Percentiles rank a stretch among this genome's conserved stretches.
These are phyloP conservation scores for Drechslerella coelobrocha DNA, from an alignment of 2,329 filamentous ascomycete genomes.

Conservation along the genomic window DNA sequence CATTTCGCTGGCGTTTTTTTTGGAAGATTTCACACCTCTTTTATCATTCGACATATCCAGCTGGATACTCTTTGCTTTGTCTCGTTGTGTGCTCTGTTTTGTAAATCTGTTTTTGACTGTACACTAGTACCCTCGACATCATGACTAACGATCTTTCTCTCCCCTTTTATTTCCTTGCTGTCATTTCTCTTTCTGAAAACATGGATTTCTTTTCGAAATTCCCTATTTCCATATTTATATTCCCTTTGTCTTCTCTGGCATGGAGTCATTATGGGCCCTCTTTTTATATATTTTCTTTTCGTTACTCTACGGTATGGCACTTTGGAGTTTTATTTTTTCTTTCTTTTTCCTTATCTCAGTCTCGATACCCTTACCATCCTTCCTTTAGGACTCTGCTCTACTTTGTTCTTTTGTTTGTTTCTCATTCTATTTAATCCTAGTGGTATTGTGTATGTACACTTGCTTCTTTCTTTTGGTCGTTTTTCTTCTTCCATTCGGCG, in stretches of 20 bases:
- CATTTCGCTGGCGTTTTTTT: conserved; percentile 50
- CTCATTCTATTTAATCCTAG: conserved; percentile 14
- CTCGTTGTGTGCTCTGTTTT: conserved; percentile 1
- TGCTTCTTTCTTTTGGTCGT: conserved; percentile 14
- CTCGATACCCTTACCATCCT: conserved; percentile 47
- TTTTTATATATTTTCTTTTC: conserved; percentile 10
- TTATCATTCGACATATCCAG: neutral
- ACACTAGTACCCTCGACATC: conserved; percentile 40
- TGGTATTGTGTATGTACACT: conserved; percentile 45
- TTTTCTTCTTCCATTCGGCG: conserved; percentile 15
- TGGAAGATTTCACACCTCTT: neutral
- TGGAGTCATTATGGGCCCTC: conserved; percentile 44
- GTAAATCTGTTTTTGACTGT: conserved; percentile 11
- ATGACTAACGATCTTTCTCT: conserved; percentile 42
- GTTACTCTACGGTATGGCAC: conserved; percentile 4
- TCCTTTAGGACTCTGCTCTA: neutral
- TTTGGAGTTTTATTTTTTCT: conserved; percentile 23
- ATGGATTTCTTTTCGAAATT: neutral
- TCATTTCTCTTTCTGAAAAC: conserved; percentile 3
- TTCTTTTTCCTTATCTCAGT: conserved; percentile 18
- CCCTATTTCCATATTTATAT: conserved; percentile 8
- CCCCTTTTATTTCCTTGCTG: neutral
- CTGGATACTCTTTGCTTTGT: conserved; percentile 13
- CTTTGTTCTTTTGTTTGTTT: conserved; percentile 15
- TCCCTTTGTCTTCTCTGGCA: conserved; percentile 51